A percentile compares a stretch with the other conserved stretches of the same genome.
Conservation (phyloP, 2,329 filamentous ascomycete genomes). For the Aspergillus persii region DNA sequence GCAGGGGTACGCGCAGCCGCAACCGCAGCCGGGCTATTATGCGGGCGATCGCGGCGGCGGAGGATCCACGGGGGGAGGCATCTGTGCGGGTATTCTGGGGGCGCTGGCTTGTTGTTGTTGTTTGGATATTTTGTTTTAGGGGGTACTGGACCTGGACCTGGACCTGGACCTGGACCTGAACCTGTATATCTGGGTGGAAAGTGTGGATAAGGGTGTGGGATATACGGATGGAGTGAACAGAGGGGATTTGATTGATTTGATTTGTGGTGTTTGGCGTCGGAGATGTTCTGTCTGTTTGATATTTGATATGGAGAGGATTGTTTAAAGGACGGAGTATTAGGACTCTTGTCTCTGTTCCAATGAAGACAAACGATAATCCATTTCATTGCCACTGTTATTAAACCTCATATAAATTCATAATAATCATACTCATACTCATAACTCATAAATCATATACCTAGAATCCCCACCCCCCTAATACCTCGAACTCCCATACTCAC, state of each 20-base stretch:
- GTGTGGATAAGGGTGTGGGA: no score
- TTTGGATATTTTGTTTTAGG: slow-evolving; percentile 47
- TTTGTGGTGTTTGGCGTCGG: background rate
- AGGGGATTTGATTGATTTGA: background rate
- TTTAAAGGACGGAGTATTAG: no score
- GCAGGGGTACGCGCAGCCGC: slow-evolving; percentile 32
- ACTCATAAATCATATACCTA: background rate
- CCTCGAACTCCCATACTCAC: slow-evolving; percentile 22
- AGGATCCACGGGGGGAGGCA: slow-evolving; percentile 34
- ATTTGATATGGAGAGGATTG: slow-evolving; percentile 1
- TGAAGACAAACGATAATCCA: background rate
- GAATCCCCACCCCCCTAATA: background rate
- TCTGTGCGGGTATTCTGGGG: slow-evolving; percentile 49
- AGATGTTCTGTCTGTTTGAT: background rate
- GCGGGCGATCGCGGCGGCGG: slow-evolving; percentile 32
- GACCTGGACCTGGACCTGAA: no score
- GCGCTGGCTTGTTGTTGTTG: slow-evolving; percentile 51
- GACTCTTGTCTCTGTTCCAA: background rate
- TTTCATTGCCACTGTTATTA: no score
- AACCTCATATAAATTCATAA: no score
- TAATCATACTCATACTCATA: background rate
- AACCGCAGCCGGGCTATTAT: slow-evolving; percentile 40
- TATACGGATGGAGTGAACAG: no score
- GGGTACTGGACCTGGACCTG: no score
- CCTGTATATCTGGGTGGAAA: no score